Evolutionary conservation across 306 rosid genomes (phyloP).

Genomic region (Inga leiocalycina): DNA sequence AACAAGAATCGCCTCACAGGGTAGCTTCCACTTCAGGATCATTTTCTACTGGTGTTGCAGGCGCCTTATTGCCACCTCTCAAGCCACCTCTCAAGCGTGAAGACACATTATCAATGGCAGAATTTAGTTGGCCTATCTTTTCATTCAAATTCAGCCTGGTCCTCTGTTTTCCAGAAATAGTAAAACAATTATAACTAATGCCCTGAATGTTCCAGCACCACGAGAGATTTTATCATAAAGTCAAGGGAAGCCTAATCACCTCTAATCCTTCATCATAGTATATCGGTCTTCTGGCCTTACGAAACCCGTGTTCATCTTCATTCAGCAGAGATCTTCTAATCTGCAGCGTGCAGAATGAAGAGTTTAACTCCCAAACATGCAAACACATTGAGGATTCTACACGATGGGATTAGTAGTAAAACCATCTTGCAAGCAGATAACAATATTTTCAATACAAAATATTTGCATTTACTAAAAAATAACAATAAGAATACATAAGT

Average conservation of each 20-base stretch:
- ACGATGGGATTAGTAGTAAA: neutral
- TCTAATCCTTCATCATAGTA: conserved; percentile 95
- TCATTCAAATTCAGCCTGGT: conserved; percentile 72
- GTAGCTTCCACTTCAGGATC: conserved; percentile 88
- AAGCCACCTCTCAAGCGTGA: conserved; percentile 87
- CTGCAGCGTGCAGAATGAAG: conserved; percentile 48
- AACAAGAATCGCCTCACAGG: conserved; percentile 43
- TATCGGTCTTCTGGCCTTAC: conserved; percentile 79
- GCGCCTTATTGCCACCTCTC: conserved; percentile 42
- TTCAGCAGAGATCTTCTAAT: conserved; percentile 80
- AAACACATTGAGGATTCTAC: neutral
- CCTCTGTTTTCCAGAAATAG: conserved; percentile 55
- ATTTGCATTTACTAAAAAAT: neutral
- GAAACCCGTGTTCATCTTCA: conserved; percentile 90
- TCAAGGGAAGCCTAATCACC: conserved; percentile 46
- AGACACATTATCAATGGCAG: conserved; percentile 95
- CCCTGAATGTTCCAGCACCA: conserved; percentile 14
- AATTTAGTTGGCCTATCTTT: conserved; percentile 85
- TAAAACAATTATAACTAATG: conserved; percentile 14
- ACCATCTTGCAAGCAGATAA: neutral
- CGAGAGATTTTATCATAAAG: conserved; percentile 10
- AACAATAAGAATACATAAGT: neutral
- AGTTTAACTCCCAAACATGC: conserved; percentile 2
- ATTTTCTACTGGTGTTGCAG: conserved; percentile 53
- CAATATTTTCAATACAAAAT: neutral